Percentiles rank a stretch among this genome's conserved stretches.
phyloP scores from a whole-genome alignment of 139 green algal genomes.

The Chlorella sp. region DNA sequence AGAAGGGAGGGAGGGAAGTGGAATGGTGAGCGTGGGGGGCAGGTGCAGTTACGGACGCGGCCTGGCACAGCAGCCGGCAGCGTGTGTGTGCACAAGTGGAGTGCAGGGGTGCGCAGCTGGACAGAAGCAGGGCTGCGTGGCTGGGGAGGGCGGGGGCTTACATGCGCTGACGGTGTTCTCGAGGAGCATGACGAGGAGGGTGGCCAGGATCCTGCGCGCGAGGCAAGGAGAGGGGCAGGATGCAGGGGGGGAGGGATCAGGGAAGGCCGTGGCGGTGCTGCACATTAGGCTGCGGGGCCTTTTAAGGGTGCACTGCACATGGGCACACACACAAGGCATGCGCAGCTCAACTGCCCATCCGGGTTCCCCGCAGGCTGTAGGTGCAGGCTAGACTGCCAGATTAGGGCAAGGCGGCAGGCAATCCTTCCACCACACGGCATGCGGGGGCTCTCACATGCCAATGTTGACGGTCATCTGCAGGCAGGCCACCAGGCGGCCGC shows the following conservation, averaged over 20 bases:
- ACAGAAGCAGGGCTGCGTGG: not conserved
- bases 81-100: too few species aligned
- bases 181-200: constrained; percentile 24
- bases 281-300: too few species aligned
- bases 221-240: not conserved
- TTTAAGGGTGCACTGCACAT: too few species aligned
- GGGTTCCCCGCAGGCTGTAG: too few species aligned
- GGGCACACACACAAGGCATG: too few species aligned
- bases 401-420: not conserved
- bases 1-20: not conserved
- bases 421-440: too few species aligned
- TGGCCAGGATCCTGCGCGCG: constrained; percentile 29
- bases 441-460: not conserved
- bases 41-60: not conserved
- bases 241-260: not conserved
- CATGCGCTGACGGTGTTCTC: not conserved
- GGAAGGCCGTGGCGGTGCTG: too few species aligned
- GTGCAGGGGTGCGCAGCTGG: too few species aligned
- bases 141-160: not conserved
- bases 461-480: constrained; percentile 22
- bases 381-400: too few species aligned
- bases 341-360: too few species aligned
- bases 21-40: not conserved
- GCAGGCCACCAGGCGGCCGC: constrained; percentile 23
- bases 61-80: not conserved